phyloP scores from a whole-genome alignment of 306 rosid species.

The Vigna trinervia region DNA sequence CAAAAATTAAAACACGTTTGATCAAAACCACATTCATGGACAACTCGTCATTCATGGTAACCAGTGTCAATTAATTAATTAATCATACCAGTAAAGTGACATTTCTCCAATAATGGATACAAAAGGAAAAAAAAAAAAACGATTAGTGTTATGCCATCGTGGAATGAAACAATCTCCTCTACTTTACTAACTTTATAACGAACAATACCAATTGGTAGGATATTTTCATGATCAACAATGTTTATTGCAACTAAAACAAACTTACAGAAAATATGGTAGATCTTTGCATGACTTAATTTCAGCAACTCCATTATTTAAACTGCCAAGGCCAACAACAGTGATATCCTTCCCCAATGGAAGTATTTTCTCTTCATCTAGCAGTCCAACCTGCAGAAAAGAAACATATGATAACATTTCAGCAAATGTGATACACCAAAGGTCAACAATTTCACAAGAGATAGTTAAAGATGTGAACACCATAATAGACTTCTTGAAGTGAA shows the following conservation, averaged over 20 bases:
- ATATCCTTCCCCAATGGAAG: conserved; percentile 86
- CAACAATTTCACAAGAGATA: conserved; percentile 25
- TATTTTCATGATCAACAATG: conserved; percentile 25
- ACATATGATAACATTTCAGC: conserved; percentile 37
- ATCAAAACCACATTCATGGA: conserved; percentile 16
- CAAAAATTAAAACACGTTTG: neutral
- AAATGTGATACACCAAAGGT: conserved; percentile 24
- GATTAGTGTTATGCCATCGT: neutral
- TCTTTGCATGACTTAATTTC: conserved; percentile 86
- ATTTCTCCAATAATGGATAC: conserved; percentile 22
- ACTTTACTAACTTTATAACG: neutral
- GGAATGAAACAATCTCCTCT: conserved; percentile 21
- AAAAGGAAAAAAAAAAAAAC: conserved; percentile 5
- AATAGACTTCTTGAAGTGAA: conserved; percentile 25
- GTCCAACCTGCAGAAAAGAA: conserved; percentile 71
- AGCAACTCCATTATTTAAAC: conserved; percentile 62
- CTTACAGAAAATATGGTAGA: conserved; percentile 90
- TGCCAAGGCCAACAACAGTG: conserved; percentile 81
- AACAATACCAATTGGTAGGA: conserved; percentile 19
- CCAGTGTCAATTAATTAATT: neutral
- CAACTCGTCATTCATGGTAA: conserved; percentile 29
- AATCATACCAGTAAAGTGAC: conserved; percentile 2
- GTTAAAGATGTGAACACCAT: conserved; percentile 10
- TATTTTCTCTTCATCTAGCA: conserved; percentile 90
- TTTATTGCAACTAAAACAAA: conserved; percentile 44